Base-by-base conservation (phyloP, 23 red algal species). In the Rhodosorus marinus region DNA sequence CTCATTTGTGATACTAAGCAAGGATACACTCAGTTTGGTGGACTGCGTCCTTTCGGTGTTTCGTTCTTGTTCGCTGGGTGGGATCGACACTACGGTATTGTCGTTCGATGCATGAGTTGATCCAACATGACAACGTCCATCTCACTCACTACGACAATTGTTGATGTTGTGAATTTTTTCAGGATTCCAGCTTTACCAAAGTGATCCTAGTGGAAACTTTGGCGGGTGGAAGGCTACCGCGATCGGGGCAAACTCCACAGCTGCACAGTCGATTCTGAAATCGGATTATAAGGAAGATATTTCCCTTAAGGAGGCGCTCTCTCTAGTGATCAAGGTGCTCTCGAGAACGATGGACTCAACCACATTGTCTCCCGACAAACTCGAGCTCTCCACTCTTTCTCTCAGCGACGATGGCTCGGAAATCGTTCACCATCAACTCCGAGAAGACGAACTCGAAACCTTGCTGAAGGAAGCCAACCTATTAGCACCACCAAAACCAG, bases 11-110 rank as follows among this genome's bases (percentile, higher is more conserved):
- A 98, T 55, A 80, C 74, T 17, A 98, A 98, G 57, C 90, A 98
- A 46, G 76, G 78, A 5, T 98, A 98, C 48, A 98, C 90, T 1
- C 90, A 98, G 60, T 98, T 84, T 55, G 90, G 90, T 24, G 90
- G 90, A 9, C 52, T 98, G 29, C 73, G 90, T 1, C 90, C 90
- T 0, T 98, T 84, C 55, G 90, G 90, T 14, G 73, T 98, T 0
- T 77, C 68, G 54, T 84, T 98, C 33, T 64, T 98, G 45, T 98
- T 84, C 43, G 90, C 90, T 19, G 90, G 90, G n/a, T 98, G 90
- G 90, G 90, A 98, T 55, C 51, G 79, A 20, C 90, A 98, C 58
- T 73, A 84, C 55, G 79, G 79, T 26, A n/a, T n/a, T n/a, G n/a
- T n/a, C n/a, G n/a, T n/a, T n/a, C n/a, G n/a, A n/a, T n/a, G n/a